phyloP scores from a whole-genome alignment of 2,329 filamentous ascomycete species.

The Aquanectria penicillioides region DNA sequence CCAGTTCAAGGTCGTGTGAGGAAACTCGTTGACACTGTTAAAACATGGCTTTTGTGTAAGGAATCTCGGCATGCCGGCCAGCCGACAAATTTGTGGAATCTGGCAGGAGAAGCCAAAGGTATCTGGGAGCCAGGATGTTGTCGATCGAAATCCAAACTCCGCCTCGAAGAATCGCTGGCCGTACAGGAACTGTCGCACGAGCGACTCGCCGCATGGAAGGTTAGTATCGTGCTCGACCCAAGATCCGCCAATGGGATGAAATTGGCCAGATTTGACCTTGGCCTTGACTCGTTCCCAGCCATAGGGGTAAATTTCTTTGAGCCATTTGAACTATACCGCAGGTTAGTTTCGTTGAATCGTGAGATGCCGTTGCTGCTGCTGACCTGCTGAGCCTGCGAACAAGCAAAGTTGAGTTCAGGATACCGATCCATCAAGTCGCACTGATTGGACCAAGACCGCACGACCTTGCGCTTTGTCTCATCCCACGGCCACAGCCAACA shows the following conservation, averaged over 20 bases:
- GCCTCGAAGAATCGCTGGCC: slow-evolving; percentile 95
- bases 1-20: slow-evolving; percentile 96
- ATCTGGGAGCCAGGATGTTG: slow-evolving; percentile 97
- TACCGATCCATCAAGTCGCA: slow-evolving; percentile 96
- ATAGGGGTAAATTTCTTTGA: slow-evolving; percentile 87
- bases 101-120: slow-evolving; percentile 98
- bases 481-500: slow-evolving; percentile 99
- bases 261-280: slow-evolving; percentile 89
- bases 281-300: slow-evolving; percentile 90
- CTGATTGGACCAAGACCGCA: slow-evolving; percentile 94
- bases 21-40: slow-evolving; percentile 99
- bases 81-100: slow-evolving; percentile 89
- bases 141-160: slow-evolving; percentile 87
- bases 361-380: slow-evolving; percentile 89
- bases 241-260: slow-evolving; percentile 95
- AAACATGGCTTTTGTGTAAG: slow-evolving; percentile 98
- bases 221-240: slow-evolving; percentile 99
- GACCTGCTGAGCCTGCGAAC: slow-evolving; percentile 95
- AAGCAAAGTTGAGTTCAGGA: slow-evolving; percentile 90
- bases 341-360: slow-evolving; percentile 71
- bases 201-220: slow-evolving; percentile 92
- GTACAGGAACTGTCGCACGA: slow-evolving; percentile 94
- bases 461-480: slow-evolving; percentile 96
- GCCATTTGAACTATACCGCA: slow-evolving; percentile 80
- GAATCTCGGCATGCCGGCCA: slow-evolving; percentile 95